Conservation (phyloP, 2,329 filamentous ascomycete species). For the Apiospora sp. region DNA sequence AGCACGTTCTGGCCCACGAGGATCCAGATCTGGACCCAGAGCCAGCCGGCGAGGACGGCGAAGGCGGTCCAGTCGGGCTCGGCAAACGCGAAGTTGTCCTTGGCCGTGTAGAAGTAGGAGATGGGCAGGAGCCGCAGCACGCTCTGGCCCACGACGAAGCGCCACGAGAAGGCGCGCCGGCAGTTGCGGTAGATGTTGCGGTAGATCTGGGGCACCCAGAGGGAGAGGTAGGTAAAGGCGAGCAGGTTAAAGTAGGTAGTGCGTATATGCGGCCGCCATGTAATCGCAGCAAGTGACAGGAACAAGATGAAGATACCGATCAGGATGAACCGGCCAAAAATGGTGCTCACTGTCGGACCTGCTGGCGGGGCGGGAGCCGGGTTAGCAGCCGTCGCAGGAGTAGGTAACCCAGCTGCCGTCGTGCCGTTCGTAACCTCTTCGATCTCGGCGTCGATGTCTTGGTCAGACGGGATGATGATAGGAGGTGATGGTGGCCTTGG, state of each 20-base stretch:
- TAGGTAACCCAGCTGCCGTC: slow-evolving; percentile 38
- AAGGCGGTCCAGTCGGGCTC: slow-evolving; percentile 73
- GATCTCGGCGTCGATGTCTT: slow-evolving; percentile 69
- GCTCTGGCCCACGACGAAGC: slow-evolving; percentile 87
- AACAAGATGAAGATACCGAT: slow-evolving; percentile 63
- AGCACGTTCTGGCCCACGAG: slow-evolving; percentile 85
- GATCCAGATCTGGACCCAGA: slow-evolving; percentile 85
- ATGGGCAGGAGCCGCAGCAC: slow-evolving; percentile 80
- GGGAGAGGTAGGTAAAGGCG: slow-evolving; percentile 80
- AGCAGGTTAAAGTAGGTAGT: slow-evolving; percentile 68
- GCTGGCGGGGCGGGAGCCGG: slow-evolving; percentile 35
- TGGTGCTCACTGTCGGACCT: slow-evolving; percentile 56
- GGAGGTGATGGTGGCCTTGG: slow-evolving; percentile 47
- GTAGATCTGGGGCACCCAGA: slow-evolving; percentile 92
- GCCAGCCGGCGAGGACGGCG: slow-evolving; percentile 73
- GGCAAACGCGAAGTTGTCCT: slow-evolving; percentile 83
- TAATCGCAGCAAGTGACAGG: slow-evolving; percentile 64
- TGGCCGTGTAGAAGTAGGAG: slow-evolving; percentile 82
- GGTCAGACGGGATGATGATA: slow-evolving; percentile 69
- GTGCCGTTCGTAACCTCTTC: slow-evolving; percentile 47
- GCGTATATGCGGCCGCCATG: slow-evolving; percentile 65
- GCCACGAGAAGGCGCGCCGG: slow-evolving; percentile 88
- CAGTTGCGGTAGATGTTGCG: slow-evolving; percentile 92
- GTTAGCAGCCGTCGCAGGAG: slow-evolving; percentile 40
- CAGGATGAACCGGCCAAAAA: slow-evolving; percentile 66